Conservation (phyloP, 352 stramenopile genomes). For the Phytophthora rubi region DNA sequence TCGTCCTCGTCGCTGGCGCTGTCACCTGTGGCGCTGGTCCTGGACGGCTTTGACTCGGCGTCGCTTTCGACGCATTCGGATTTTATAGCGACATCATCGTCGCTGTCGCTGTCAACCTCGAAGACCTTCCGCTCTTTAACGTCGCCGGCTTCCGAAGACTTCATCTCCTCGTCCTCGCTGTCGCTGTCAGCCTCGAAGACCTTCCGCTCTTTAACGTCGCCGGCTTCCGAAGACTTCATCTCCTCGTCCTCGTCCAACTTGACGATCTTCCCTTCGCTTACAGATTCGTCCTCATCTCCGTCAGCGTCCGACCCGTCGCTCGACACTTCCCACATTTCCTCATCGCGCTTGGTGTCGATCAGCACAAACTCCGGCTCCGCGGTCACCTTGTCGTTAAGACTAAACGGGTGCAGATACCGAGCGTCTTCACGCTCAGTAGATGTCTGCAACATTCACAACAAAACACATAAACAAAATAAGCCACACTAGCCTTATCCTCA, state of each 20-base stretch:
- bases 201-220: constrained; percentile 8
- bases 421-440: constrained; percentile 47
- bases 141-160: background rate
- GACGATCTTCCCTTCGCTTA: constrained; percentile 7
- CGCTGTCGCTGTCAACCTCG: constrained; percentile 9
- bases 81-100: constrained; percentile 8
- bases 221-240: constrained; percentile 7
- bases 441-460: constrained; percentile 28
- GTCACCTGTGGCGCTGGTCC: background rate
- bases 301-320: constrained; percentile 9
- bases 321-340: constrained; percentile 23
- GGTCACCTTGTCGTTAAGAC: constrained; percentile 29
- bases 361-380: constrained; percentile 39
- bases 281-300: background rate
- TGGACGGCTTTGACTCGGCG: background rate
- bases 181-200: constrained; percentile 8
- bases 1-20: background rate
- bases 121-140: constrained; percentile 11
- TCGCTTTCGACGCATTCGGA: constrained; percentile 8
- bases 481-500: background rate
- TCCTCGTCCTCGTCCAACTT: constrained; percentile 14
- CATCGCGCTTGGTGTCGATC: constrained; percentile 36
- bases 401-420: constrained; percentile 41
- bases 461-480: constrained; percentile 10
- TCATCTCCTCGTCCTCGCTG: constrained; percentile 9